Evolutionary conservation across 2,329 filamentous ascomycete species (phyloP), one percentile per base, ranked within the genome.

Genomic region (Pseudogymnoascus sp.): DNA sequence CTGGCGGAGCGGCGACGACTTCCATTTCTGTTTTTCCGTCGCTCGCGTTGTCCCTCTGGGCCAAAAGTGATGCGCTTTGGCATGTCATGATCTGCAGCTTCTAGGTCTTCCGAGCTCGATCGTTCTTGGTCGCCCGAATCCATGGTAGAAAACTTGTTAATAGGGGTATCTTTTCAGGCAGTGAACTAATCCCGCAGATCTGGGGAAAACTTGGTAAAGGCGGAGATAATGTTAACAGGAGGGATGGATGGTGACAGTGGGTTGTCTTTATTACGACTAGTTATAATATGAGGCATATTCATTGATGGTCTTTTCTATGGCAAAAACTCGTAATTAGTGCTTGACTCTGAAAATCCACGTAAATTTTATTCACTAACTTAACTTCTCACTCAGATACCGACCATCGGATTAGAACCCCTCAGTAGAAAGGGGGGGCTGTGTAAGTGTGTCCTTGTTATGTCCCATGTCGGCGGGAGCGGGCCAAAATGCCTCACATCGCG

Each of bases 1-100:
- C 67, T 69, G 41, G 58, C n/a, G 6, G 65, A 66, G 10, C 57
- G 26, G 4, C 24, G 60, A 15, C 36, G 59, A 24, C 21, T 41
- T 17, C 44, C 44, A 17, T 31, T 9, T 11, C 26, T 31, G n/a
- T 54, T 54, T 31, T 33, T 54, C n/a, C 13, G 10, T 31, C 36
- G 39, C 39, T 17, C 29, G 17, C 47, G 60, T 26, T 39, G 60
- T 11, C 54, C 35, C 21, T 59, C 35, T 15, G 60, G 47, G 7
- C 39, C 60, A 31, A 61, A 61, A 10, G 47, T 61, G 35, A 61
- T 61, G 26, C 33, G 33, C 13, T 58, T 47, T 24, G 60, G 47
- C 26, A 17, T 29, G 9, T 31, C 24, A 6, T 24, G 21, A 17
- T 37, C 60, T 31, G 31, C 29, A 15, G 47, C 29, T 59, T 61